These are phyloP conservation scores for Penicillium longicatenatum DNA, from an alignment of 495 filamentous ascomycete genomes.

Conservation along the genomic window DNA sequence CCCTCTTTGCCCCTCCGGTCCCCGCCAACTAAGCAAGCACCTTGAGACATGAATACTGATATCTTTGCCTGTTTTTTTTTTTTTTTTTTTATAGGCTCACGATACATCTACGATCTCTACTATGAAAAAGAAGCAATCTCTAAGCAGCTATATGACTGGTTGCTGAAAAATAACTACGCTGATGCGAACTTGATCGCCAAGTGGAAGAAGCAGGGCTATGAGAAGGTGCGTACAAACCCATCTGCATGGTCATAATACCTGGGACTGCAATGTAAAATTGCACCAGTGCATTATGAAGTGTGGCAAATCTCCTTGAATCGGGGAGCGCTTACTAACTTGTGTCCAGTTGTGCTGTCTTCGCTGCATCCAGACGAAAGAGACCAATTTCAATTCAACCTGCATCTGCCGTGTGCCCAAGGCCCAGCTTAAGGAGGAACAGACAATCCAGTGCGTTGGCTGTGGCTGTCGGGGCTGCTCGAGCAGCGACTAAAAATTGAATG, in stretches of 20 bases:
- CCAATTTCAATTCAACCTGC: constrained; percentile 96
- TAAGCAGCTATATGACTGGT: constrained; percentile 89
- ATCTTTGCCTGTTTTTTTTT: too few species aligned
- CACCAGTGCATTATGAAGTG: neutral
- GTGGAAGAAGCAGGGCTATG: constrained; percentile 99
- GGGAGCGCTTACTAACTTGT: constrained; percentile 14
- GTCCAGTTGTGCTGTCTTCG: constrained; percentile 83
- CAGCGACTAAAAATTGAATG: constrained; percentile 55
- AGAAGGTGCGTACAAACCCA: constrained; percentile 63
- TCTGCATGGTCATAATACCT: neutral
- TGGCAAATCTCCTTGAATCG: neutral
- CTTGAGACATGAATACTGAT: neutral
- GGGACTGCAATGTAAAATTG: neutral
- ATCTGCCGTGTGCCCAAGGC: constrained; percentile 95
- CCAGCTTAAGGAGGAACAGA: constrained; percentile 86
- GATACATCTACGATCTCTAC: constrained; percentile 97
- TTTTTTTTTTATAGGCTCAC: constrained; percentile 53
- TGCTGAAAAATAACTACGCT: constrained; percentile 95
- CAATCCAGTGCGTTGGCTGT: constrained; percentile 93
- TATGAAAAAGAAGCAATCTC: constrained; percentile 96
- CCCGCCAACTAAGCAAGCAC: neutral
- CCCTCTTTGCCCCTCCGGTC: constrained; percentile 4
- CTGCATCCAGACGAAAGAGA: constrained; percentile 98
- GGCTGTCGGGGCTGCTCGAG: constrained; percentile 91
- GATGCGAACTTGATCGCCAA: constrained; percentile 96